Evolutionary conservation across 169 alveolate species (phyloP).

Genomic region (Toxoplasma gondii): DNA sequence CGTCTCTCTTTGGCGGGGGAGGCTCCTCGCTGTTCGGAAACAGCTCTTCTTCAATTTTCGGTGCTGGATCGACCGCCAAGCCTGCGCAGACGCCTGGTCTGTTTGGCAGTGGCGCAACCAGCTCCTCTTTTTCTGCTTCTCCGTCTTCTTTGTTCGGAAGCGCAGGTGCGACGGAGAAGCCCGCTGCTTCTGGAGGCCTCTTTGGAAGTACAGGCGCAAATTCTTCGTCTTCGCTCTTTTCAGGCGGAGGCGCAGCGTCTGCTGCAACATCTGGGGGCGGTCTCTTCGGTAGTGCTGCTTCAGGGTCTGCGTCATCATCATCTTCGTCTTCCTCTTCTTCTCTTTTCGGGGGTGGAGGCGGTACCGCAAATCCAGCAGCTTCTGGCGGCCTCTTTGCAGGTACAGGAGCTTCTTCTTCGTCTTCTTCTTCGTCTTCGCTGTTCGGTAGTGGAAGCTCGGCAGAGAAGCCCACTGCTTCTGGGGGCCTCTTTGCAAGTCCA

Average conservation of each 20-base stretch:
- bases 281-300: background rate
- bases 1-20: background rate
- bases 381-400: background rate
- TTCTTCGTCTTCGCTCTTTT: background rate
- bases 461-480: background rate
- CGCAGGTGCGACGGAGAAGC: background rate
- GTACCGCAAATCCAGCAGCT: background rate
- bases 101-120: background rate
- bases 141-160: background rate
- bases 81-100: background rate
- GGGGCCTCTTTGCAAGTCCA: background rate
- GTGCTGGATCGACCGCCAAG: background rate
- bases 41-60: background rate
- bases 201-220: background rate
- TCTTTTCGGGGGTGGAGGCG: background rate
- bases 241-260: background rate
- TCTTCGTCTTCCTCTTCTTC: background rate
- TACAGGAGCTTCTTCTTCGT: background rate
- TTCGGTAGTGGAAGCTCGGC: background rate
- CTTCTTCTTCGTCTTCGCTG: background rate
- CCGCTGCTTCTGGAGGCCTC: background rate
- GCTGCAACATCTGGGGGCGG: background rate
- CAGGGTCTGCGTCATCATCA: background rate
- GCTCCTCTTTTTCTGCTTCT: conserved; percentile 8
- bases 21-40: background rate